phyloP scores from a whole-genome alignment of 257 asterid species.

The Lantana camara region DNA sequence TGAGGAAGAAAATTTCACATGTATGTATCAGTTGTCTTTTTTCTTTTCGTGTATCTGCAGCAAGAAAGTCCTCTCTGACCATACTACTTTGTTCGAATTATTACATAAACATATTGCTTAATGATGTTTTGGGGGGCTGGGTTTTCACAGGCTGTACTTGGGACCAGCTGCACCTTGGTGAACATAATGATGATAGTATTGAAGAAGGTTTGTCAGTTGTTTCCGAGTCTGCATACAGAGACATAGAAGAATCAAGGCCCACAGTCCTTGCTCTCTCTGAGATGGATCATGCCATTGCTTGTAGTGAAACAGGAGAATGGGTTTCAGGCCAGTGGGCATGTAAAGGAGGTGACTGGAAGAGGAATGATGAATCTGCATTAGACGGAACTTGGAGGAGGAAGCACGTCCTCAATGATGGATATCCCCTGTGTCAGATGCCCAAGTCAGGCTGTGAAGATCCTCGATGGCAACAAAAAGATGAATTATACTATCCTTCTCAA shows the following conservation, averaged over 20 bases:
- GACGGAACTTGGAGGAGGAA: slow-evolving; percentile 78
- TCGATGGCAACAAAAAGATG: slow-evolving; percentile 81
- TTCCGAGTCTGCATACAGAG: slow-evolving; percentile 44
- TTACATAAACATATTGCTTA: slow-evolving; percentile 12
- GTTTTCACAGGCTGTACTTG: slow-evolving; percentile 49
- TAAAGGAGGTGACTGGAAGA: slow-evolving; percentile 97
- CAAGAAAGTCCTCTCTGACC: slow-evolving; percentile 3
- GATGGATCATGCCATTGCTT: slow-evolving; percentile 45
- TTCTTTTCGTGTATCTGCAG: slow-evolving; percentile 10
- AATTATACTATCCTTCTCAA: slow-evolving; percentile 69
- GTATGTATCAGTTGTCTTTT: background rate
- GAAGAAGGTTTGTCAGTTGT: slow-evolving; percentile 29
- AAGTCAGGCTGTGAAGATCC: slow-evolving; percentile 89
- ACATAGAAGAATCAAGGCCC: slow-evolving; percentile 49
- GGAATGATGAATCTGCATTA: slow-evolving; percentile 72
- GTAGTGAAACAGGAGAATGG: slow-evolving; percentile 43
- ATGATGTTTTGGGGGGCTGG: background rate
- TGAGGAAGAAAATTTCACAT: background rate
- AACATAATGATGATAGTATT: slow-evolving; percentile 39
- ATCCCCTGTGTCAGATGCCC: slow-evolving; percentile 89
- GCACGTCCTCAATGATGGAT: slow-evolving; percentile 83
- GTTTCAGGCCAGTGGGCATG: slow-evolving; percentile 85
- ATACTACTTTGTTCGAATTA: background rate
- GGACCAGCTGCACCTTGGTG: slow-evolving; percentile 45
- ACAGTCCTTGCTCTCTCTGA: slow-evolving; percentile 38